Conservation (phyloP, 2,329 filamentous ascomycete species). For the Neonectria punicea region DNA sequence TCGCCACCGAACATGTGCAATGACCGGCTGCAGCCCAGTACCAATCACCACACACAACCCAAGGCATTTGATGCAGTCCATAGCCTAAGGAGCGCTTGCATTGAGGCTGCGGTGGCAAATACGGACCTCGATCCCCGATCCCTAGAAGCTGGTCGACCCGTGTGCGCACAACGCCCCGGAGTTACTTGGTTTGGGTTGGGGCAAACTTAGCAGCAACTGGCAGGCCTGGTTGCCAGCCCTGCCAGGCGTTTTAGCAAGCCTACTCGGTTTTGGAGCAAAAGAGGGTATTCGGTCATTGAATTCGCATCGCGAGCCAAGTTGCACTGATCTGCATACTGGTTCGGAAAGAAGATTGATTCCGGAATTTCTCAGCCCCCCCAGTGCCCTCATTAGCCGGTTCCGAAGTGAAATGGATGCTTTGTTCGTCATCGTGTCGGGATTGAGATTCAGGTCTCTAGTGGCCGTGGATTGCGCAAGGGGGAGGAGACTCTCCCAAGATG, state of each 20-base stretch:
- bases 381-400: not conserved
- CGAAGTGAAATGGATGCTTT: not conserved
- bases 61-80: not conserved
- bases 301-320: not conserved
- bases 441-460: not conserved
- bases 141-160: no score
- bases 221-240: not conserved
- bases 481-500: not conserved
- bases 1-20: no score
- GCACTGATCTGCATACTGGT: not conserved
- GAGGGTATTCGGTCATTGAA: not conserved
- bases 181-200: not conserved
- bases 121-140: no score
- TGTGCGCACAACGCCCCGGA: no score
- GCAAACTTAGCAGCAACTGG: not conserved
- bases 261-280: not conserved
- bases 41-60: not conserved
- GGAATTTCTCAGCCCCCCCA: not conserved
- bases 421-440: not conserved
- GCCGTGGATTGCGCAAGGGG: no score
- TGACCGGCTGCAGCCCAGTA: no score
- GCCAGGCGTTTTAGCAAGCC: not conserved
- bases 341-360: not conserved
- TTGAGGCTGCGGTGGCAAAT: not conserved
- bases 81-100: not conserved